Percentiles rank a stretch among this genome's conserved stretches.
These are phyloP conservation scores for Hsuehochloa calcarea DNA, from an alignment of 176 grass and related monocot genomes.

Conservation along the genomic window DNA sequence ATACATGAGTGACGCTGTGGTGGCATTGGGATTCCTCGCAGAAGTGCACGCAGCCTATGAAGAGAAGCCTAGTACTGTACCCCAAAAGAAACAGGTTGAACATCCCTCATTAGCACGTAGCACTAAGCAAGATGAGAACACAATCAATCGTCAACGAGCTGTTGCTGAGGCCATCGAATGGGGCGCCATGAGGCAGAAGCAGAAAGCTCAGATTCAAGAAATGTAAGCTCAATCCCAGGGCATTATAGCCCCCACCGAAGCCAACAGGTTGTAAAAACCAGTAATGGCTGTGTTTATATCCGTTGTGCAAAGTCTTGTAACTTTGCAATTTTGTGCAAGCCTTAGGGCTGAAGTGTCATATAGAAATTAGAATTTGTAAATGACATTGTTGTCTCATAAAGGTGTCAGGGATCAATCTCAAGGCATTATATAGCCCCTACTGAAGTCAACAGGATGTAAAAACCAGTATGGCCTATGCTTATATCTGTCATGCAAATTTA, in stretches of 20 bases:
- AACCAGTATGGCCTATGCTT: background rate
- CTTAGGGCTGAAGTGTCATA: constrained; percentile 6
- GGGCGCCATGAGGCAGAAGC: constrained; percentile 51
- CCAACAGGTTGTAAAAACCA: constrained; percentile 24
- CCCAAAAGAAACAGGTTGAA: constrained; percentile 27
- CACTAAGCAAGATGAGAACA: constrained; percentile 22
- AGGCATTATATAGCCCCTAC: background rate
- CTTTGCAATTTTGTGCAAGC: constrained; percentile 14
- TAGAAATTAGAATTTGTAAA: constrained; percentile 32
- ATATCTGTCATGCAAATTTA: background rate
- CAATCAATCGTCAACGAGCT: constrained; percentile 42
- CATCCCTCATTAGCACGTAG: background rate
- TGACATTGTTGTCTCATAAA: constrained; percentile 27
- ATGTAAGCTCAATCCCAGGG: constrained; percentile 32
- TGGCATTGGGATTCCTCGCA: constrained; percentile 61
- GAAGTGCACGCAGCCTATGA: constrained; percentile 28
- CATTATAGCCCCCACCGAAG: constrained; percentile 16
- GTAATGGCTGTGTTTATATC: background rate
- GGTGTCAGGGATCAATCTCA: constrained; percentile 16
- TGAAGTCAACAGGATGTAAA: too few species aligned
- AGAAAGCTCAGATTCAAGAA: constrained; percentile 38
- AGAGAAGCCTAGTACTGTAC: background rate
- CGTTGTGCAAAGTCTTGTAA: constrained; percentile 7
- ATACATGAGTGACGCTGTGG: constrained; percentile 72
- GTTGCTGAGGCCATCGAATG: constrained; percentile 61